Base-by-base conservation (phyloP, 2,329 filamentous ascomycete genomes). In the Exophiala alcalophila region DNA sequence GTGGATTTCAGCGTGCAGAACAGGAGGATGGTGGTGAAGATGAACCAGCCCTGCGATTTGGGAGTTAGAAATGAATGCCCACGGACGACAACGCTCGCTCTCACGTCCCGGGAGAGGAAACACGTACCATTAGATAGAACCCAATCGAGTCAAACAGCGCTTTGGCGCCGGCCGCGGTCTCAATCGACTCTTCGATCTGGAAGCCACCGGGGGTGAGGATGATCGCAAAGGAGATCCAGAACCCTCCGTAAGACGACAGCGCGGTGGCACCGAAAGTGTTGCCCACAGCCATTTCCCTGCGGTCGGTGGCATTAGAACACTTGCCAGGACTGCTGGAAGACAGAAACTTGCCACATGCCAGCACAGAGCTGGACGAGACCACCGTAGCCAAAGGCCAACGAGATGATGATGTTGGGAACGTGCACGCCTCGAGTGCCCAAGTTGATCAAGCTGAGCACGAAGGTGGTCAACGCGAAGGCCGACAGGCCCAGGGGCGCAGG, bases 251-350 rank as follows among this genome's bases (percentile, higher is more conserved):
- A 0, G 85, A 90, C 7, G 84, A 86, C 44, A 91, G 69, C 14
- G 86, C 84, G 16, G 85, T 90, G 38, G 84, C 86, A 73, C 85
- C 85, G 54, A 91, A 90, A 8, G 86, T 91, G 73, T 91, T 91
- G 44, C 85, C 86, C n/a, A 86, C 75, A 24, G 85, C 84, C 78
- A 91, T 86, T 70, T 91, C 86, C 84, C 84, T 87, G 50, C 39
- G 21, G 27, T 32, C 11, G 14, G 4, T 9, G 9, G 26, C 8
- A 27, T 19, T 5, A n/a, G n/a, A 23, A 23, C 6, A 11, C 4
- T 25, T 7, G 18, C 45, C 20, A 49, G 33, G 18, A 12, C 5
- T 9, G 4, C 11, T 10, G 16, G 9, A 3, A 7, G 4, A 7
- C 11, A 15, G 6, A 27, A 7, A 69, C 69, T 52, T 75, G 88